phyloP scores from a whole-genome alignment of 352 stramenopile genomes.

The Peronosclerospora sorghi region DNA sequence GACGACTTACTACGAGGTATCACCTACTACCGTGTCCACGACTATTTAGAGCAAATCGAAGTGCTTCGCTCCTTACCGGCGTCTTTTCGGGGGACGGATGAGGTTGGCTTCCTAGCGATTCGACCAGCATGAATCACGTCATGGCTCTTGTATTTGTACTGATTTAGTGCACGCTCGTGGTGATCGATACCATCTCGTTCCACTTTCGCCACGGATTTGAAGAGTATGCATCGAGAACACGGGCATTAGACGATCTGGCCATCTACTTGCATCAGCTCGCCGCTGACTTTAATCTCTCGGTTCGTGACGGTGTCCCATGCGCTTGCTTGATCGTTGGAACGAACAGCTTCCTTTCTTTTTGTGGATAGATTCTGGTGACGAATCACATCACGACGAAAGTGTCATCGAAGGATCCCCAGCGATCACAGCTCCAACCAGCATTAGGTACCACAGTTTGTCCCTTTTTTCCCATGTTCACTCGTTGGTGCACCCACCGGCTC shows the following conservation, averaged over 20 bases:
- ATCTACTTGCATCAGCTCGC: conserved; percentile 52
- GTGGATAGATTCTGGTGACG: conserved; percentile 40
- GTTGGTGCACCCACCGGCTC: not conserved
- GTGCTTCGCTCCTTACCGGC: conserved; percentile 65
- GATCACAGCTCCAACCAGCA: conserved; percentile 18
- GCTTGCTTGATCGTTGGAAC: too few relatives aligned
- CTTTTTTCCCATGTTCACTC: too few relatives aligned
- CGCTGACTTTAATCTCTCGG: conserved; percentile 39
- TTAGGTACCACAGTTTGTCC: conserved; percentile 17
- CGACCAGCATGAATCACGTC: not conserved
- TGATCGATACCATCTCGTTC: conserved; percentile 92
- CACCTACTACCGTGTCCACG: conserved; percentile 69
- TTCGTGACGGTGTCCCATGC: conserved; percentile 7
- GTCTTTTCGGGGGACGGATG: conserved; percentile 30
- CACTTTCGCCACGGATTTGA: conserved; percentile 86
- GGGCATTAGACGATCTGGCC: conserved; percentile 65
- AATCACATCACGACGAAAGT: conserved; percentile 69
- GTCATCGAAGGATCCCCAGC: conserved; percentile 4
- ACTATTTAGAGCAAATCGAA: conserved; percentile 85
- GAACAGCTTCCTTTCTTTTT: too few relatives aligned
- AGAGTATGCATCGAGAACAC: conserved; percentile 48
- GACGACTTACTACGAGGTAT: conserved; percentile 79
- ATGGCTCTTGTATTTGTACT: not conserved
- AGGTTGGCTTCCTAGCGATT: conserved; percentile 11
- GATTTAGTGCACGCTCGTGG: conserved; percentile 71